phyloP scores from a whole-genome alignment of 108 stramenopile species.

The Seminavis robusta region DNA sequence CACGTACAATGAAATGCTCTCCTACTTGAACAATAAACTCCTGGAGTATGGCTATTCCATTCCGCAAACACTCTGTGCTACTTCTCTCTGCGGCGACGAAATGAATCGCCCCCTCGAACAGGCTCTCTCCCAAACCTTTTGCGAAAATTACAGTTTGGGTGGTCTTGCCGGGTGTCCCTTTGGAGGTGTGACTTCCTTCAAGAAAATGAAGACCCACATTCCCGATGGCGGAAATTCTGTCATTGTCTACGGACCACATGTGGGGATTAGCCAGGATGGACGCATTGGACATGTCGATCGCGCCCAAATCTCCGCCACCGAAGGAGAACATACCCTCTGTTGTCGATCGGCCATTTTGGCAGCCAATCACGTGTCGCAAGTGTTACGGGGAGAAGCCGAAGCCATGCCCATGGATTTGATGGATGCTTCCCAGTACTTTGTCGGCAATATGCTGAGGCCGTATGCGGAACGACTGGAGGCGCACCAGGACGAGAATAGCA shows the following conservation, averaged over 20 bases:
- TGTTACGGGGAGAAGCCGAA: too few relatives aligned
- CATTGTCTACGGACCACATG: conserved; percentile 56
- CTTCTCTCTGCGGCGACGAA: conserved; percentile 58
- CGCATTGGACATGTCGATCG: conserved; percentile 51
- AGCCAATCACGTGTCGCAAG: conserved; percentile 32
- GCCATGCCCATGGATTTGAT: conserved; percentile 15
- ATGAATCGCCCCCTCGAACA: conserved; percentile 46
- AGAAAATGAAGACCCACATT: conserved; percentile 60
- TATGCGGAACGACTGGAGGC: conserved; percentile 38
- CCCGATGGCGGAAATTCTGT: conserved; percentile 52
- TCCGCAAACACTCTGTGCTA: conserved; percentile 27
- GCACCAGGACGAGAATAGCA: conserved; percentile 32
- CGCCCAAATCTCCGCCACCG: conserved; percentile 23
- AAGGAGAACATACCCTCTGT: conserved; percentile 25
- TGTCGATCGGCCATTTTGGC: conserved; percentile 46
- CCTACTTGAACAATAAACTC: conserved; percentile 9
- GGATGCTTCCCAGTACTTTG: conserved; percentile 55
- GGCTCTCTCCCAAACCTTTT: conserved; percentile 34
- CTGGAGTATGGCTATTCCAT: conserved; percentile 26
- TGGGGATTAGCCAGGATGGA: conserved; percentile 41
- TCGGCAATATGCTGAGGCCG: conserved; percentile 40
- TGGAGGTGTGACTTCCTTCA: conserved; percentile 55
- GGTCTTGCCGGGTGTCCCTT: conserved; percentile 62
- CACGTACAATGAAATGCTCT: conserved; percentile 31
- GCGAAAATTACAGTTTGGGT: conserved; percentile 49